Evolutionary conservation across 805 yeast species (phyloP).

Genomic region (Monosporozyma servazzii): DNA sequence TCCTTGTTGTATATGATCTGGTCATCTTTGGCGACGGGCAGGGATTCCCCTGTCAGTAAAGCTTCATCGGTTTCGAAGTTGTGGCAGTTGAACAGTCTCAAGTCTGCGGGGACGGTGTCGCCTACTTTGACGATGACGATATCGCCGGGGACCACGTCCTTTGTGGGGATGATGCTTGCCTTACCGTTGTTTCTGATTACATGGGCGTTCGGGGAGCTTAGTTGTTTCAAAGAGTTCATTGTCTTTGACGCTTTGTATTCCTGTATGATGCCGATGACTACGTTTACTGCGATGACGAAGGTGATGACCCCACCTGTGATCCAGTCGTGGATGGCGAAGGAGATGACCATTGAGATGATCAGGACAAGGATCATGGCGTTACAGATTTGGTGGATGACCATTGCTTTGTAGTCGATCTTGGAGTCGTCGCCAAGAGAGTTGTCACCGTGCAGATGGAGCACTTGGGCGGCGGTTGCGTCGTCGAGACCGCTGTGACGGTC

Average conservation of each 20-base stretch:
- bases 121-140: conserved; percentile 83
- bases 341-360: conserved; percentile 78
- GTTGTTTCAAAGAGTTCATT: conserved; percentile 79
- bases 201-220: conserved; percentile 92
- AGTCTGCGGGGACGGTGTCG: conserved; percentile 93
- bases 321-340: conserved; percentile 84
- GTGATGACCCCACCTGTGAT: conserved; percentile 92
- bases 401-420: conserved; percentile 58
- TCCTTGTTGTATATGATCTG: conserved; percentile 32
- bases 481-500: conserved; percentile 53
- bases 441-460: conserved; percentile 64
- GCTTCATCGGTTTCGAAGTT: conserved; percentile 86
- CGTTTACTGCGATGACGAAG: conserved; percentile 83
- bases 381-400: conserved; percentile 72
- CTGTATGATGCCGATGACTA: conserved; percentile 90
- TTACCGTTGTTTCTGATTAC: conserved; percentile 64
- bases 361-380: conserved; percentile 86
- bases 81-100: conserved; percentile 64
- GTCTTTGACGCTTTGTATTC: conserved; percentile 94
- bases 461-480: conserved; percentile 52
- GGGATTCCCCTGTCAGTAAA: conserved; percentile 88
- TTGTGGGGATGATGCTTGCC: conserved; percentile 67
- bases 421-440: conserved; percentile 79
- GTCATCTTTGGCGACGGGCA: conserved; percentile 63
- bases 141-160: conserved; percentile 91